These are phyloP conservation scores for Eleusine indica DNA, from an alignment of 176 grass and related monocot species.

Conservation along the genomic window DNA sequence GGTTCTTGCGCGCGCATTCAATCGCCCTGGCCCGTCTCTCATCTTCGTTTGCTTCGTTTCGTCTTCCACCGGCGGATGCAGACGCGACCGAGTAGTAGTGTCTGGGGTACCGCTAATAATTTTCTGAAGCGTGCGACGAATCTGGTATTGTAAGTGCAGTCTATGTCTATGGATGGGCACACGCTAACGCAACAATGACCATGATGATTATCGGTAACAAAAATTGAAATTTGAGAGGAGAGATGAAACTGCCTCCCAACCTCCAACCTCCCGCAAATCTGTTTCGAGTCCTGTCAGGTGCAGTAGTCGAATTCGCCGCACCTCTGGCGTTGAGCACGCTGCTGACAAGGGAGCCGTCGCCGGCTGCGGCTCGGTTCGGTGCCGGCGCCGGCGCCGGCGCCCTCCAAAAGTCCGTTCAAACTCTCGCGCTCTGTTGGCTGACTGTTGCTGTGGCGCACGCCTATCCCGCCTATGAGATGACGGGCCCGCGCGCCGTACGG, in stretches of 20 bases:
- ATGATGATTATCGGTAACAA: neutral
- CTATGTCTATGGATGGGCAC: neutral
- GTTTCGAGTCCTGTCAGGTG: neutral
- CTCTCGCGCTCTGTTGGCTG: neutral
- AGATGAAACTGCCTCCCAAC: neutral
- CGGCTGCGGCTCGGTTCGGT: neutral
- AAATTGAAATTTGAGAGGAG: neutral
- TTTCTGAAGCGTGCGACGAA: neutral
- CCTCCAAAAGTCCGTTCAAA: conserved; percentile 29
- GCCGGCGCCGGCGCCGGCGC: neutral
- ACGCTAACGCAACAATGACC: neutral
- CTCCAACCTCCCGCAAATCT: neutral
- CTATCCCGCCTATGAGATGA: neutral
- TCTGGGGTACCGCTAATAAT: neutral
- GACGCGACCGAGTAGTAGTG: neutral
- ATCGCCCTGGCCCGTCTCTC: neutral
- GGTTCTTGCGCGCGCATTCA: conserved; percentile 12
- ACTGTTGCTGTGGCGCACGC: neutral
- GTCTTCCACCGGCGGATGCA: conserved; percentile 4
- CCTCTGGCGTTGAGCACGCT: neutral
- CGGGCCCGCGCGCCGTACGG: no score
- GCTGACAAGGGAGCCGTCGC: neutral
- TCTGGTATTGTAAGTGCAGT: neutral
- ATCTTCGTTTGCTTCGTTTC: no score
- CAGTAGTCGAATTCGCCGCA: neutral